Evolutionary conservation across 148 eudicot genomes (phyloP).

Genomic region (Amaranthus cruentus): DNA sequence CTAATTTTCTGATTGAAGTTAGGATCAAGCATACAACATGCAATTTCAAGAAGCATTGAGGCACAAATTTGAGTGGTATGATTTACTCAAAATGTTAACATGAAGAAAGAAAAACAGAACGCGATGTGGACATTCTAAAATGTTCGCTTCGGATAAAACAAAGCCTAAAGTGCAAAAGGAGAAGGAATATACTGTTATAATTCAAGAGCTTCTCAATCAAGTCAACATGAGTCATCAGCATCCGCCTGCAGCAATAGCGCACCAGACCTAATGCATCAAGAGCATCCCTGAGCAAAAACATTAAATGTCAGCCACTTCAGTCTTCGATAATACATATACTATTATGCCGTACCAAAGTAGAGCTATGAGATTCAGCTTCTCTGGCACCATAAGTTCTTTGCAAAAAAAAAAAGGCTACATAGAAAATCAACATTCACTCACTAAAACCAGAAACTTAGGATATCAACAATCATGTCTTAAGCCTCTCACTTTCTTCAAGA

Average conservation of each 20-base stretch:
- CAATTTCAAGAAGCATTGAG: too few species aligned
- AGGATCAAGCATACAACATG: too few species aligned
- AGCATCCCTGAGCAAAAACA: constrained; percentile 63
- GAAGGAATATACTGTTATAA: constrained; percentile 62
- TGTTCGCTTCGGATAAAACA: too few species aligned
- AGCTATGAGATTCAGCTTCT: not conserved
- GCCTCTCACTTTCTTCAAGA: too few species aligned
- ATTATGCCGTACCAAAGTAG: too few species aligned
- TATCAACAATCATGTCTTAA: too few species aligned
- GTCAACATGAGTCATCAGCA: constrained; percentile 98
- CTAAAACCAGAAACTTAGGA: not conserved
- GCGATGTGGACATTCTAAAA: too few species aligned
- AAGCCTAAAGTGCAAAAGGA: not conserved
- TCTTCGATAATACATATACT: not conserved
- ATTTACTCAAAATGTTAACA: too few species aligned
- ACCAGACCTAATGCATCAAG: constrained; percentile 92
- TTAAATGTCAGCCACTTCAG: constrained; percentile 7
- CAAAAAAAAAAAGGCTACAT: not conserved
- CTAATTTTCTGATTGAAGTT: too few species aligned
- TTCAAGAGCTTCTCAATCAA: constrained; percentile 95
- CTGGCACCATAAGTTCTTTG: not conserved
- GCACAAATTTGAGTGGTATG: too few species aligned
- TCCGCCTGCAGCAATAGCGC: constrained; percentile 91
- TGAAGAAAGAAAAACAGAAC: too few species aligned
- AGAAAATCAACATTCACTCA: not conserved